Evolutionary conservation across 2,329 filamentous ascomycete species (phyloP).

Genomic region (Colletotrichum sublineola): DNA sequence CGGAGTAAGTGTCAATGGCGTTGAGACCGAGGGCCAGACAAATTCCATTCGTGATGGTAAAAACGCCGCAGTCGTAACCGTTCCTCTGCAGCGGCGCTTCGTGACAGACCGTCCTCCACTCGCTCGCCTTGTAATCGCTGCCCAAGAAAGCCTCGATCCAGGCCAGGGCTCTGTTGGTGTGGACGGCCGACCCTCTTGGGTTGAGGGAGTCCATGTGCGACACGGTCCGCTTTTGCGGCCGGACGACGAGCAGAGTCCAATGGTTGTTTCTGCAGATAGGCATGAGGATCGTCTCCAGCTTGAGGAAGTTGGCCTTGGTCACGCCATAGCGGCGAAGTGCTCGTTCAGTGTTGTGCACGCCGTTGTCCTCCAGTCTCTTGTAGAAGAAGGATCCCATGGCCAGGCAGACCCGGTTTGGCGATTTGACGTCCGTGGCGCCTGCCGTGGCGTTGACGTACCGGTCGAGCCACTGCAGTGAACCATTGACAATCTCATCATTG

Average conservation of each 20-base stretch:
- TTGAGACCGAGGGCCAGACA: conserved; percentile 69
- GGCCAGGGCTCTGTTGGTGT: conserved; percentile 58
- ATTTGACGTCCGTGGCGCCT: conserved; percentile 59
- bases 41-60: conserved; percentile 79
- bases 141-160: conserved; percentile 72
- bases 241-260: conserved; percentile 80
- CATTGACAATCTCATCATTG: conserved; percentile 83
- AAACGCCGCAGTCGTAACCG: conserved; percentile 81
- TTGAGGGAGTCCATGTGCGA: conserved; percentile 79
- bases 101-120: conserved; percentile 71
- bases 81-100: conserved; percentile 72
- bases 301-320: conserved; percentile 70
- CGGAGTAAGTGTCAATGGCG: conserved; percentile 62
- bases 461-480: conserved; percentile 72
- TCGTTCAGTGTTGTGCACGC: conserved; percentile 62
- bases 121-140: conserved; percentile 64
- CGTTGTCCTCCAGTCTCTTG: conserved; percentile 63
- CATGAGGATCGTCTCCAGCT: conserved; percentile 76
- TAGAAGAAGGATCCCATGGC: conserved; percentile 77
- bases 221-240: conserved; percentile 70
- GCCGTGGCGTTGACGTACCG: conserved; percentile 68
- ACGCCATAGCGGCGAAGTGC: conserved; percentile 71
- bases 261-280: conserved; percentile 76
- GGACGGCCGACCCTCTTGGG: conserved; percentile 53
- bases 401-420: conserved; percentile 69